Percentiles rank a stretch among this genome's conserved stretches.
These are phyloP conservation scores for Sodiomyces alkalinus DNA, from an alignment of 2,329 filamentous ascomycete species.

Conservation along the genomic window DNA sequence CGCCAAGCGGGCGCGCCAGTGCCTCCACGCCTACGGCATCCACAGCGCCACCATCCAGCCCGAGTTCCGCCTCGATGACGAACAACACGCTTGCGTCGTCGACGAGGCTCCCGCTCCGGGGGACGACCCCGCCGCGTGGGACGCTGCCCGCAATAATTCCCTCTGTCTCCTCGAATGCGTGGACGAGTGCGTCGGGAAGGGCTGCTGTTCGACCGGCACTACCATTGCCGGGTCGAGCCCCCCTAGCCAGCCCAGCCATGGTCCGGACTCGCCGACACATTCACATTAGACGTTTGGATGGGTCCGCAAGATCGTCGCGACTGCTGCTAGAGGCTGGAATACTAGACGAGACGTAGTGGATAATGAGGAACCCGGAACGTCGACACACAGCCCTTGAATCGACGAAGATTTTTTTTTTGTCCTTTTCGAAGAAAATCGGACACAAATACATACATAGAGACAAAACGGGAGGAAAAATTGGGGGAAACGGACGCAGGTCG, in stretches of 20 bases:
- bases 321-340: no score
- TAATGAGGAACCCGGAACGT: no score
- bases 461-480: no score
- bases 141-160: constrained; percentile 10
- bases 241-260: constrained; percentile 15
- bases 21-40: constrained; percentile 89
- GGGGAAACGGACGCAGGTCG: no score
- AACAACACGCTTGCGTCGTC: not conserved
- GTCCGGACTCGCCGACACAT: constrained; percentile 17
- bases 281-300: no score
- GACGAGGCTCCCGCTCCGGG: constrained; percentile 19
- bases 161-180: constrained; percentile 37
- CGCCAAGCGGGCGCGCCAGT: constrained; percentile 66
- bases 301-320: no score
- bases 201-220: constrained; percentile 24
- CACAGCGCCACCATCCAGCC: constrained; percentile 96
- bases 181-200: constrained; percentile 29
- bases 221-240: constrained; percentile 14
- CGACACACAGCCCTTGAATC: no score
- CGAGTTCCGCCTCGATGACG: constrained; percentile 48
- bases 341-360: no score
- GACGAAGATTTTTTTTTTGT: no score
- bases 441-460: no score
- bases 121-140: constrained; percentile 18
- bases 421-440: no score